Conservation (phyloP, 2,329 filamentous ascomycete genomes). For the Alternaria sp. region DNA sequence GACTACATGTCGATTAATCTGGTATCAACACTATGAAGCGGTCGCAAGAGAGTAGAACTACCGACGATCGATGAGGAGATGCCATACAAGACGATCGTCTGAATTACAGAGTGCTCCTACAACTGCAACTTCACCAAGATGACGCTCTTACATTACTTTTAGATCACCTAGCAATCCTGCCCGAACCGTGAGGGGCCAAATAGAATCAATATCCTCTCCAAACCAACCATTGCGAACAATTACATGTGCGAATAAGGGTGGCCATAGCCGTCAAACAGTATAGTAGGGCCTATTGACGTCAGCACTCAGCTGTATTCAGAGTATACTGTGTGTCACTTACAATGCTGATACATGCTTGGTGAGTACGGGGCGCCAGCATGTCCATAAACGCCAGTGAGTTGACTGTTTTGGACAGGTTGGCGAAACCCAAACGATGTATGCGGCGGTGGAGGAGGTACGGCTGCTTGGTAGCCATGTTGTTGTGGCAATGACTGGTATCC, state of each 20-base stretch:
- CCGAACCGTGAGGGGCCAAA: neutral
- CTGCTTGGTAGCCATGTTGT: neutral
- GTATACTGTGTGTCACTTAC: neutral
- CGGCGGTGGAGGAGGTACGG: neutral
- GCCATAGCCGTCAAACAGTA: neutral
- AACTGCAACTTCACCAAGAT: neutral
- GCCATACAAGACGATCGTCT: neutral
- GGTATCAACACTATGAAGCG: neutral
- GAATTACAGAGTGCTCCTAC: neutral
- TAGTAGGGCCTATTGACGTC: neutral
- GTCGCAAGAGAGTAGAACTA: neutral
- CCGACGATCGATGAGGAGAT: neutral
- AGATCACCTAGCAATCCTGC: neutral
- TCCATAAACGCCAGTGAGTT: neutral
- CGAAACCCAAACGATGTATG: neutral
- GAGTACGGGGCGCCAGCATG: neutral
- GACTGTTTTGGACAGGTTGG: neutral
- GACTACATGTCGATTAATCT: neutral
- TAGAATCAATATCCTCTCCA: neutral
- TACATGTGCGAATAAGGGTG: neutral
- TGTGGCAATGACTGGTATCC: neutral
- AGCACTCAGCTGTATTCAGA: neutral
- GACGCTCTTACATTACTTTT: neutral
- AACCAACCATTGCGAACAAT: neutral
- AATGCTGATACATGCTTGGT: neutral